Evolutionary conservation across 208 protist species (phyloP).

Genomic region (Wallacemonas sp.): DNA sequence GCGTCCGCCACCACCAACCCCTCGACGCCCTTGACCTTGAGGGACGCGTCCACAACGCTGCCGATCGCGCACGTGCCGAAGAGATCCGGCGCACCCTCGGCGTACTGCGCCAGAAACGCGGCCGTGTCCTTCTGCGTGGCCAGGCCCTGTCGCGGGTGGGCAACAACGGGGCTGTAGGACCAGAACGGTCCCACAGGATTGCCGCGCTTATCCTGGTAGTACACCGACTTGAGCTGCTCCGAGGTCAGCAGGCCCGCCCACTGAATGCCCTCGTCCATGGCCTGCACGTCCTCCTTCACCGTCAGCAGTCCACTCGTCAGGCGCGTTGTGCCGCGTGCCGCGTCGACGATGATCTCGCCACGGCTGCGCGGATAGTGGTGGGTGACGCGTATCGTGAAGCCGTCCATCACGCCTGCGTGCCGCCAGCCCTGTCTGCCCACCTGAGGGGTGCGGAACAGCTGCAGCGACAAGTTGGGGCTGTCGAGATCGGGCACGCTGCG

Average conservation of each 20-base stretch:
- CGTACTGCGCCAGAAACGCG: slow-evolving; percentile 57
- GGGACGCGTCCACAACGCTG: slow-evolving; percentile 48
- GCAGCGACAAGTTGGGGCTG: slow-evolving; percentile 52
- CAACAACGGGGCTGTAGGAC: slow-evolving; percentile 35
- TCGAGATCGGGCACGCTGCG: slow-evolving; percentile 32
- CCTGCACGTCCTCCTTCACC: slow-evolving; percentile 49
- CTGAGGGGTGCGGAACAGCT: slow-evolving; percentile 64
- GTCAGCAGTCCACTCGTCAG: slow-evolving; percentile 54
- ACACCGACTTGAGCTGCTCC: slow-evolving; percentile 41
- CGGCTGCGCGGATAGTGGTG: slow-evolving; percentile 73
- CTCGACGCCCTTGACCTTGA: slow-evolving; percentile 55
- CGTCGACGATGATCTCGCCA: slow-evolving; percentile 38
- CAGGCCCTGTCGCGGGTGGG: slow-evolving; percentile 42
- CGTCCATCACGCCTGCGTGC: slow-evolving; percentile 38
- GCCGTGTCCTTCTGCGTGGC: slow-evolving; percentile 47
- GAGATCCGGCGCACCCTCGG: slow-evolving; percentile 35
- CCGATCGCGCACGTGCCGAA: slow-evolving; percentile 81
- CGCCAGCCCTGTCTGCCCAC: slow-evolving; percentile 32
- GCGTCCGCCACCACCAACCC: slow-evolving; percentile 65
- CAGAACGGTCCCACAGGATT: slow-evolving; percentile 51
- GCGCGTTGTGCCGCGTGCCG: slow-evolving; percentile 5
- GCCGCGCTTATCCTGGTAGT: slow-evolving; percentile 35
- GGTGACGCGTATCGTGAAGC: slow-evolving; percentile 63
- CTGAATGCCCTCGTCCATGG: slow-evolving; percentile 77
- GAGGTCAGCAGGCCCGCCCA: slow-evolving; percentile 67